Percentiles rank a stretch among this genome's conserved stretches.
phyloP scores from a whole-genome alignment of 2,329 filamentous ascomycete species.

The Alternaria sp. region DNA sequence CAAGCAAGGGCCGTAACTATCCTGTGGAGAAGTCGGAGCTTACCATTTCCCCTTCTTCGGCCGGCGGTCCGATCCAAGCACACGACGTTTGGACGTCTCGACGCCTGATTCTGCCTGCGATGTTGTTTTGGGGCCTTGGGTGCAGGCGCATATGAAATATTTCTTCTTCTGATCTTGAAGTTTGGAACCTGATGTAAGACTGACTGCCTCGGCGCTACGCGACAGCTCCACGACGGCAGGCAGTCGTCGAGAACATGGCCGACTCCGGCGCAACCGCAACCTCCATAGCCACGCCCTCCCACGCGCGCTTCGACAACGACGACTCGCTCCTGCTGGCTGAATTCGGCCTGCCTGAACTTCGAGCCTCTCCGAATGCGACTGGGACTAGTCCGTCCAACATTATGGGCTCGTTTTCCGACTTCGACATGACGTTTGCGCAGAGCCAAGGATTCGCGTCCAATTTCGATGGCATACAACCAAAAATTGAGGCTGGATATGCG shows the following conservation, averaged over 20 bases:
- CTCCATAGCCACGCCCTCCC: conserved; percentile 38
- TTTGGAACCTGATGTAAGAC: conserved; percentile 30
- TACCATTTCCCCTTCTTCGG: conserved; percentile 13
- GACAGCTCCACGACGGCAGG: conserved; percentile 20
- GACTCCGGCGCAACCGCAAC: conserved; percentile 34
- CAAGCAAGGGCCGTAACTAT: conserved; percentile 6
- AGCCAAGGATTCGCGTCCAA: conserved; percentile 24
- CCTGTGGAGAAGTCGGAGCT: conserved; percentile 25
- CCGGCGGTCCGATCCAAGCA: conserved; percentile 14
- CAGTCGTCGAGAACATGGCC: conserved; percentile 35
- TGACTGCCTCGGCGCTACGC: conserved; percentile 11
- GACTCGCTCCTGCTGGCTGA: conserved; percentile 44
- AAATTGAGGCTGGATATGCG: conserved; percentile 31
- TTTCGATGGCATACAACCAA: conserved; percentile 30
- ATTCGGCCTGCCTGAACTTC: conserved; percentile 42
- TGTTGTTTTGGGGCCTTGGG: conserved; percentile 1
- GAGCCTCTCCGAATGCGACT: conserved; percentile 29
- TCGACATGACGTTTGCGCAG: conserved; percentile 38
- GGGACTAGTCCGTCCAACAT: conserved; percentile 34
- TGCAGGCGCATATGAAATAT: conserved; percentile 7
- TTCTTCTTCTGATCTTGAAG: background rate
- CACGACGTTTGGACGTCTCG: conserved; percentile 6
- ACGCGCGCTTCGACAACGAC: conserved; percentile 39
- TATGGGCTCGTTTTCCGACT: conserved; percentile 42
- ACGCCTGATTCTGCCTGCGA: conserved; percentile 6